Conservation (phyloP, 129 eudicot genomes). For the Flaveria bidentis region DNA sequence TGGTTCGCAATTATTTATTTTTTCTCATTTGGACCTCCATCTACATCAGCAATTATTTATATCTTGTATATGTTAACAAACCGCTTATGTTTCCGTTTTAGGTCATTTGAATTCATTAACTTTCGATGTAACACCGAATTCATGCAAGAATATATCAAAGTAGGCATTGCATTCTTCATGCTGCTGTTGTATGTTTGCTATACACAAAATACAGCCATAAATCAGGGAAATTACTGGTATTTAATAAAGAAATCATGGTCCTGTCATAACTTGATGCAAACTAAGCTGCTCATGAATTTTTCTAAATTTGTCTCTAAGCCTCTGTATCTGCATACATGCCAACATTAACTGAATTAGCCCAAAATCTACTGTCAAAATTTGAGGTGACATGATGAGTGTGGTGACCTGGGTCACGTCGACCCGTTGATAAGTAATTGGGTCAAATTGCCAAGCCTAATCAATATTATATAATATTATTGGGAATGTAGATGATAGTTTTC, state of each 20-base stretch:
- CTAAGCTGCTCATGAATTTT: constrained; percentile 72
- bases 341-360: neutral
- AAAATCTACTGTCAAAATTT: neutral
- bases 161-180: constrained; percentile 22
- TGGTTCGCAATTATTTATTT: neutral
- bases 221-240: constrained; percentile 12
- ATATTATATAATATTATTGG: neutral
- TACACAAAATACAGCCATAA: constrained; percentile 24
- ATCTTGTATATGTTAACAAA: neutral
- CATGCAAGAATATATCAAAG: neutral
- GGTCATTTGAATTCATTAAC: constrained; percentile 2
- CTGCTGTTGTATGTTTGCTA: constrained; percentile 15
- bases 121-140: neutral
- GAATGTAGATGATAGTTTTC: neutral
- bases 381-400: neutral
- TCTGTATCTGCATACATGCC: constrained; percentile 62
- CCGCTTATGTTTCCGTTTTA: neutral
- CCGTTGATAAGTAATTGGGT: neutral
- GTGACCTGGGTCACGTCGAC: neutral
- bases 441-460: neutral
- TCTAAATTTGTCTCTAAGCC: constrained; percentile 83
- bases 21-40: neutral
- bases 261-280: constrained; percentile 44
- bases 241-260: constrained; percentile 31
- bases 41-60: neutral